phyloP scores from a whole-genome alignment of 2,329 filamentous ascomycete species.

The Mariannaea sp. region DNA sequence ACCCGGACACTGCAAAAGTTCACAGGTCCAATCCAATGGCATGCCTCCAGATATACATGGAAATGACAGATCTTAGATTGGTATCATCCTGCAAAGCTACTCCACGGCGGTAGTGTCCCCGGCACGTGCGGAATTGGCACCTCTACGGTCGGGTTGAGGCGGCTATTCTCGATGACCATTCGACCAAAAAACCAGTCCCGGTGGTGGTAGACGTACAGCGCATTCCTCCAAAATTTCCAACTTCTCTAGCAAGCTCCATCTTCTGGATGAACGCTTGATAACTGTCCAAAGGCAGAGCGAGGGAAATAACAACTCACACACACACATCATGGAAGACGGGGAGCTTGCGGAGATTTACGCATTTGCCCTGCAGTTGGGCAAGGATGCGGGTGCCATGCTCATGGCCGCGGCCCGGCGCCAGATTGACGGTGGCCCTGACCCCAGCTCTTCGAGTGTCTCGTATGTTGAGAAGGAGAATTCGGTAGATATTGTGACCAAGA shows the following conservation, averaged over 20 bases:
- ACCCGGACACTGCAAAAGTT: neutral
- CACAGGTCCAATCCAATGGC: slow-evolving; percentile 1
- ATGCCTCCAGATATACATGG: neutral
- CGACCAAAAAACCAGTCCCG: neutral
- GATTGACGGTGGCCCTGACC: slow-evolving; percentile 29
- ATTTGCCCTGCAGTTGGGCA: slow-evolving; percentile 73
- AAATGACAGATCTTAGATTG: slow-evolving; percentile 15
- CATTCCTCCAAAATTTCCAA: slow-evolving; percentile 1
- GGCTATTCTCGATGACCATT: slow-evolving; percentile 23
- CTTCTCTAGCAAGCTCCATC: too few relatives aligned
- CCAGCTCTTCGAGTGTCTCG: slow-evolving; percentile 25
- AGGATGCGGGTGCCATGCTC: slow-evolving; percentile 70
- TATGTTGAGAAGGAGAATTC: slow-evolving; percentile 71
- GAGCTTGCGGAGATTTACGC: slow-evolving; percentile 69
- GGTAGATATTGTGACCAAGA: slow-evolving; percentile 79
- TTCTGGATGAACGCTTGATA: too few relatives aligned
- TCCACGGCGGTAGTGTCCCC: slow-evolving; percentile 30
- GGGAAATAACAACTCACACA: neutral
- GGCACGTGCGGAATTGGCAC: slow-evolving; percentile 20
- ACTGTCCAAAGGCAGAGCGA: too few relatives aligned
- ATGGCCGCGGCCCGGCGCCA: slow-evolving; percentile 59
- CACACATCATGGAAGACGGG: slow-evolving; percentile 40
- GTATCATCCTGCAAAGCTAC: neutral
- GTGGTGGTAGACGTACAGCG: slow-evolving; percentile 17
- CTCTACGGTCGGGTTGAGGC: slow-evolving; percentile 20